These are phyloP conservation scores for Madurella fahalii DNA, from an alignment of 2,329 filamentous ascomycete genomes.

Conservation along the genomic window DNA sequence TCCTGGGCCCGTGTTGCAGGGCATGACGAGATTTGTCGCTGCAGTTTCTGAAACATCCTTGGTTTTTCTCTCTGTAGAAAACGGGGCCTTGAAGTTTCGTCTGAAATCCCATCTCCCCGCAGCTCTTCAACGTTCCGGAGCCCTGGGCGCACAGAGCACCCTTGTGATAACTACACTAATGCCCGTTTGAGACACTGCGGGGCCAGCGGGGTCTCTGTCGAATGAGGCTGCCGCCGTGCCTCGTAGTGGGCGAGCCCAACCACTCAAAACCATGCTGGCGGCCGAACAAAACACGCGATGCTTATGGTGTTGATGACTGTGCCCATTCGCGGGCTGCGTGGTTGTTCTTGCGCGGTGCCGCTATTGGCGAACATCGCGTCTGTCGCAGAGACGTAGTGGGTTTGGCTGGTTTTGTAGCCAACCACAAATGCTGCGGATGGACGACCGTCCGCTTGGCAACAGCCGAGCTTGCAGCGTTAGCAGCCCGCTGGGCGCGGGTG, in stretches of 20 bases:
- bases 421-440: background rate
- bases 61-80: background rate
- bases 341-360: background rate
- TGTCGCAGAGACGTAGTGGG: background rate
- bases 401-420: constrained; percentile 6
- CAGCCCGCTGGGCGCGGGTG: constrained; percentile 1
- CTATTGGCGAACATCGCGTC: constrained; percentile 7
- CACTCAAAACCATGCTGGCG: constrained; percentile 14
- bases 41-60: constrained; percentile 17
- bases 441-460: constrained; percentile 12
- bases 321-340: constrained; percentile 10
- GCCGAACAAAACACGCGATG: constrained; percentile 15
- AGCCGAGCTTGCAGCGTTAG: constrained; percentile 8
- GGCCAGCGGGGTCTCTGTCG: constrained; percentile 9
- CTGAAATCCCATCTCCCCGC: background rate
- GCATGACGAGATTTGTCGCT: constrained; percentile 7
- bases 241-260: constrained; percentile 3
- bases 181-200: constrained; percentile 5
- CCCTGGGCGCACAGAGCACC: background rate
- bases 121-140: background rate
- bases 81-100: background rate
- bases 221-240: constrained; percentile 17
- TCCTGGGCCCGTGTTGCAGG: constrained; percentile 15
- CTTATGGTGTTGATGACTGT: background rate
- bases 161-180: background rate